These are phyloP conservation scores for Nitzschia sp. DNA, from an alignment of 108 stramenopile genomes.

Conservation along the genomic window DNA sequence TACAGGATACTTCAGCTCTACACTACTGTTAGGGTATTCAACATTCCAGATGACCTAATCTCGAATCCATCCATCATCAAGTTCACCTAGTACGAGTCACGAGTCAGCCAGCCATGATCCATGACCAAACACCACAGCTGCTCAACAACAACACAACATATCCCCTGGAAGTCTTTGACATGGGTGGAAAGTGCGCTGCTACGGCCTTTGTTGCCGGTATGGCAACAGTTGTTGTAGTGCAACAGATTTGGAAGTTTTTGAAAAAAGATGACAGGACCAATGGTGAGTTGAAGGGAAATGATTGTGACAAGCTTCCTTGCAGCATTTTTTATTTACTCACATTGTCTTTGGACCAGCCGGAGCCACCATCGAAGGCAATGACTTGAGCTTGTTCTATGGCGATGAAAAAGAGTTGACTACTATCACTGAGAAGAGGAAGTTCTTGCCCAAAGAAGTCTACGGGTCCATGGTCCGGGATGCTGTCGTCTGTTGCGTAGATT, in stretches of 20 bases:
- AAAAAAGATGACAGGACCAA: slow-evolving; percentile 17
- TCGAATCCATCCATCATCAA: no score
- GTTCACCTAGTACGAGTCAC: no score
- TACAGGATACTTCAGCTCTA: no score
- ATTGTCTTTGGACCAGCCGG: slow-evolving; percentile 33
- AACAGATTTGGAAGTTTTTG: background rate
- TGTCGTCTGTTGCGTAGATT: slow-evolving; percentile 65
- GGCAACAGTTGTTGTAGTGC: slow-evolving; percentile 6
- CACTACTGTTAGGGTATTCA: no score
- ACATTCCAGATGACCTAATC: no score
- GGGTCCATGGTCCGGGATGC: slow-evolving; percentile 49
- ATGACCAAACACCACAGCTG: no score
- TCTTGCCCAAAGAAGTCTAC: slow-evolving; percentile 59
- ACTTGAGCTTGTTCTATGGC: slow-evolving; percentile 61
- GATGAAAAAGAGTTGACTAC: slow-evolving; percentile 47
- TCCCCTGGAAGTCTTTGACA: background rate
- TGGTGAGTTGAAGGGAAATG: slow-evolving; percentile 9
- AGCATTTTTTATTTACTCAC: background rate
- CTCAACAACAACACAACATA: no score
- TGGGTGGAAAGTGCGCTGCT: background rate
- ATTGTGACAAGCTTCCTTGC: background rate
- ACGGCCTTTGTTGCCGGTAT: slow-evolving; percentile 25
- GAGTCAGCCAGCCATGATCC: no score
- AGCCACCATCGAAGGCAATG: slow-evolving; percentile 52
- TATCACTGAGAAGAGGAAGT: slow-evolving; percentile 44